These are phyloP conservation scores for Bryum argenteum DNA, from an alignment of 225 moss, liverwort and hornwort genomes.

Conservation along the genomic window DNA sequence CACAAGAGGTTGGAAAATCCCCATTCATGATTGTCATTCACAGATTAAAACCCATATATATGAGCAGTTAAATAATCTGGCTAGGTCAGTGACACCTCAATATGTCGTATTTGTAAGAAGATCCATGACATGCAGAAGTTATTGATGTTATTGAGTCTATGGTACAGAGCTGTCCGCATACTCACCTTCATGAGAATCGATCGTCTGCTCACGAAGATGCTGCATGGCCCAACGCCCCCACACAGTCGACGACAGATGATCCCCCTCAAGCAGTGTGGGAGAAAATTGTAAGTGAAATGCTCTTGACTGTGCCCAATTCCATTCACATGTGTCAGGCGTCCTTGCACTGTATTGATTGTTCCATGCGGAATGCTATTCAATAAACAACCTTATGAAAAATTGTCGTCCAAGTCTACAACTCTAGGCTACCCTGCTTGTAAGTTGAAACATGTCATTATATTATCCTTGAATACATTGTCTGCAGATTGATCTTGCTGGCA, in stretches of 20 bases:
- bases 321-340: background rate
- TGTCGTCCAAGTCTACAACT: background rate
- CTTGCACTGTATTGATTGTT: background rate
- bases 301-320: background rate
- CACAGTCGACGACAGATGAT: slow-evolving; percentile 24
- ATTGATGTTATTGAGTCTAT: slow-evolving; percentile 7
- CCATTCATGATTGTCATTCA: slow-evolving; percentile 1
- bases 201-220: slow-evolving; percentile 29
- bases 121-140: slow-evolving; percentile 13
- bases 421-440: background rate
- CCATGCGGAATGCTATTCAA: background rate
- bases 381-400: background rate
- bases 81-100: slow-evolving; percentile 2
- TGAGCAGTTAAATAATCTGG: slow-evolving; percentile 1
- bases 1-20: slow-evolving; percentile 40
- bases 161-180: slow-evolving; percentile 32
- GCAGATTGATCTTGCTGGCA: slow-evolving; percentile 67
- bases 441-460: slow-evolving; percentile 7
- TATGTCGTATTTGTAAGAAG: background rate
- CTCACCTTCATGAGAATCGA: slow-evolving; percentile 30
- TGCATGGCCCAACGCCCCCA: slow-evolving; percentile 9
- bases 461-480: slow-evolving; percentile 11
- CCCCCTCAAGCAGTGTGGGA: slow-evolving; percentile 61
- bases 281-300: slow-evolving; percentile 48
- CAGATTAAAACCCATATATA: background rate